Evolutionary conservation across 805 yeast species (phyloP).

Genomic region (Brettanomyces nanus): DNA sequence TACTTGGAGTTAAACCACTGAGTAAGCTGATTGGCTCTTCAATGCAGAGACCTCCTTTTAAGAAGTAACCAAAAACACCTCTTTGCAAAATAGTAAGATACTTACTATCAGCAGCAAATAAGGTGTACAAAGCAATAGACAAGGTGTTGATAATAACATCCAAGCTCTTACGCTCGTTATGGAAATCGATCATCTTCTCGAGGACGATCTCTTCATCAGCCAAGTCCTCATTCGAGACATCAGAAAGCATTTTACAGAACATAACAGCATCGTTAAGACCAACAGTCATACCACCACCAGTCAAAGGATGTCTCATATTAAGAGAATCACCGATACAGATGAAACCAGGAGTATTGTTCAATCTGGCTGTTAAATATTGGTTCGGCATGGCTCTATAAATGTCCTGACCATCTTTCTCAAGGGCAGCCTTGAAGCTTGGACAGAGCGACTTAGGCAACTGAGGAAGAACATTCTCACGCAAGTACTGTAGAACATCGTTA

Average conservation of each 20-base stretch:
- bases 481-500: slow-evolving; percentile 46
- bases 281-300: slow-evolving; percentile 99
- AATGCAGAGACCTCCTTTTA: slow-evolving; percentile 75
- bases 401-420: slow-evolving; percentile 32
- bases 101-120: slow-evolving; percentile 78
- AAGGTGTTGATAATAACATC: slow-evolving; percentile 84
- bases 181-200: slow-evolving; percentile 57
- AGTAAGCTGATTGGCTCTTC: slow-evolving; percentile 74
- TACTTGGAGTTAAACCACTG: slow-evolving; percentile 73
- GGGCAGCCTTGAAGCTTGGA: slow-evolving; percentile 63
- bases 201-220: slow-evolving; percentile 48
- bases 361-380: slow-evolving; percentile 75
- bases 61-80: slow-evolving; percentile 86
- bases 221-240: slow-evolving; percentile 45
- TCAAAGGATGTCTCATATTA: slow-evolving; percentile 96
- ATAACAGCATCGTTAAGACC: slow-evolving; percentile 80
- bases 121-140: slow-evolving; percentile 80
- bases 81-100: slow-evolving; percentile 63
- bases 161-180: slow-evolving; percentile 64
- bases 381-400: slow-evolving; percentile 87
- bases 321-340: slow-evolving; percentile 86
- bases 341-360: slow-evolving; percentile 65
- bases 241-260: slow-evolving; percentile 54
- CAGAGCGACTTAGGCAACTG: slow-evolving; percentile 54
- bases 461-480: slow-evolving; percentile 54